Base-by-base conservation (phyloP, 352 stramenopile species). In the Phytophthora cryptogea region DNA sequence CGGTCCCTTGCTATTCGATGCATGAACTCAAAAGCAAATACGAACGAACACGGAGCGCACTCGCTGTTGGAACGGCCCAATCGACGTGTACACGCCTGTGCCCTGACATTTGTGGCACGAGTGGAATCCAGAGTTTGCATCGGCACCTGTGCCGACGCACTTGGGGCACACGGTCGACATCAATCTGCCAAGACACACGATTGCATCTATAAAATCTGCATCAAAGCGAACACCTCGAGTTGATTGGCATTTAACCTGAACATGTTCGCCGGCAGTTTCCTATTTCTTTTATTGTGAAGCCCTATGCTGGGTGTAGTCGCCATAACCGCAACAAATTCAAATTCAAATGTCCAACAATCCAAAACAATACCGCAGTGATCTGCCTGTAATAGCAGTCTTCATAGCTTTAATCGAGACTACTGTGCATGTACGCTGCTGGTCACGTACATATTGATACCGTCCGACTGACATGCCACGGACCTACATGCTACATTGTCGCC, bases 61-160 rank as follows among this genome's bases (percentile, higher is more conserved):
- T 41, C 78, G 65, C 46, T 83, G 70, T 45, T 76, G 66, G 48
- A 78, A 74, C 3, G 63, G 54, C 0, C 74, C 70, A 41, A 83
- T 68, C 30, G 40, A 42, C 16, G 65, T 74, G 48, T 64, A 61
- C 9, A 74, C 45, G 17, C 74, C 73, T 6, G 60, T 66, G 52
- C 62, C 71, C 9, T 77, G 47, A 36, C 74, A 82, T 27, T 68
- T 66, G 50, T 70, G 72, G 66, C 72, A 83, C 14, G 55, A 23
- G 44, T 83, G 68, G 49, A 78, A 80, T n/a, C 70, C 71, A 7
- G 65, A 43, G 0, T 48, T 60, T 9, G 64, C 36, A 31, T 83
- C 70, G 26, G 76, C 43, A 16, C 70, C 74, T 26, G 70, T 66
- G 40, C 70, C 74, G 16, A 46, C 68, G 37, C 74, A 83, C 20